phyloP scores from a whole-genome alignment of 108 stramenopile species.

The Nitzschia putrida region DNA sequence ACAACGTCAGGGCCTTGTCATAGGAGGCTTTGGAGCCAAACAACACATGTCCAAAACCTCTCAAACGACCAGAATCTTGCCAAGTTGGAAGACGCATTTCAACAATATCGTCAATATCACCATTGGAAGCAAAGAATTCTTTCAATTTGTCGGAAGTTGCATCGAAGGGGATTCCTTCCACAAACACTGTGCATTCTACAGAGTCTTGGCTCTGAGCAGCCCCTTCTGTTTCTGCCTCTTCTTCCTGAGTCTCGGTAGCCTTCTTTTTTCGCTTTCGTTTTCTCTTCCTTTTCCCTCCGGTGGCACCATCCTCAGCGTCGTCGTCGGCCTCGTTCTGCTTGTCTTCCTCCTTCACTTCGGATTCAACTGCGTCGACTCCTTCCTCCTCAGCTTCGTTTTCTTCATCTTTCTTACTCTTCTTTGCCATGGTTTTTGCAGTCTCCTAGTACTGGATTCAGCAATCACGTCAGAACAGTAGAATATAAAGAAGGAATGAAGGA shows the following conservation, averaged over 20 bases:
- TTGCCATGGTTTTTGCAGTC: no score
- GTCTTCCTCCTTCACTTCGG: conserved; percentile 3
- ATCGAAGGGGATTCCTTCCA: conserved; percentile 91
- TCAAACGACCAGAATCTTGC: conserved; percentile 91
- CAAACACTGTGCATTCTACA: conserved; percentile 79
- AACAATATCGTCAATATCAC: conserved; percentile 54
- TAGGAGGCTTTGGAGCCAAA: conserved; percentile 58
- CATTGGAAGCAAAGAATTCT: conserved; percentile 64
- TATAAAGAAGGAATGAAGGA: no score
- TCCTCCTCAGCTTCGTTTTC: not conserved
- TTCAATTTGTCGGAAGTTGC: conserved; percentile 67
- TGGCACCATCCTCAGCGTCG: conserved; percentile 19
- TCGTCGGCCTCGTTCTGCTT: conserved; percentile 24
- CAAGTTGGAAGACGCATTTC: conserved; percentile 86
- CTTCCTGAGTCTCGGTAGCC: conserved; percentile 4
- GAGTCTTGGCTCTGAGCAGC: conserved; percentile 11
- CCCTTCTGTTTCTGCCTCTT: conserved; percentile 20
- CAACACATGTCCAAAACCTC: conserved; percentile 94
- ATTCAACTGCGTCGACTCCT: conserved; percentile 1
- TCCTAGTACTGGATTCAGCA: no score
- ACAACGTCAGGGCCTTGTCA: conserved; percentile 61
- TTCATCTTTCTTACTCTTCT: not conserved
- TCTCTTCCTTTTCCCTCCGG: conserved; percentile 60
- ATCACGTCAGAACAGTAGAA: no score
- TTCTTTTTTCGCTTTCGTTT: conserved; percentile 71